Conservation (phyloP, 768 basidiomycete genomes). For the Amanita rimosa region DNA sequence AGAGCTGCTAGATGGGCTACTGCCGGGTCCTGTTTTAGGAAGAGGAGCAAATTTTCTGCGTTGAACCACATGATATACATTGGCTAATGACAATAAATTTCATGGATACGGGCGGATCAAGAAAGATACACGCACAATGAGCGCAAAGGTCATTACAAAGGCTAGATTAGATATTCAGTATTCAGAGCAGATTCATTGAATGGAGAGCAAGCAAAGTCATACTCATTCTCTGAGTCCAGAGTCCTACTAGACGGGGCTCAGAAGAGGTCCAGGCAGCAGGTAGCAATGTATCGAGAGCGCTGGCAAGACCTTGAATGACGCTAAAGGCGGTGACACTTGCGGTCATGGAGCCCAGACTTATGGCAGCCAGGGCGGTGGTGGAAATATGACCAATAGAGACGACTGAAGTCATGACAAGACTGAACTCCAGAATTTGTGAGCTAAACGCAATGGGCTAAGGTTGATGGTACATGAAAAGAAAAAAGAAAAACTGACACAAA, state of each 20-base stretch:
- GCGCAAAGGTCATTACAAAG: constrained; percentile 43
- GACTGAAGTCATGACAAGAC: constrained; percentile 74
- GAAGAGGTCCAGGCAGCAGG: constrained; percentile 92
- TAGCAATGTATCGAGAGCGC: constrained; percentile 85
- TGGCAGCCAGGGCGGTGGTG: constrained; percentile 80
- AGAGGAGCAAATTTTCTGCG: constrained; percentile 68
- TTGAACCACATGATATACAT: constrained; percentile 73
- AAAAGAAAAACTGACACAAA: constrained; percentile 42
- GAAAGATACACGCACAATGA: constrained; percentile 40
- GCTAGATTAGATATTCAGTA: constrained; percentile 21
- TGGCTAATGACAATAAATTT: constrained; percentile 24
- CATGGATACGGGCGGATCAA: constrained; percentile 12
- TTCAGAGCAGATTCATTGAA: neutral
- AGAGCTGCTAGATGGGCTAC: constrained; percentile 67
- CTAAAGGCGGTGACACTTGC: constrained; percentile 66
- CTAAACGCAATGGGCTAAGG: constrained; percentile 21
- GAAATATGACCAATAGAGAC: constrained; percentile 87
- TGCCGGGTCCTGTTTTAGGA: constrained; percentile 69
- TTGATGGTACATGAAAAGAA: neutral
- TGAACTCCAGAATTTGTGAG: constrained; percentile 77
- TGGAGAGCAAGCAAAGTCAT: constrained; percentile 15
- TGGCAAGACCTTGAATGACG: constrained; percentile 72
- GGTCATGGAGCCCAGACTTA: constrained; percentile 65
- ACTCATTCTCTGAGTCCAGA: constrained; percentile 90
- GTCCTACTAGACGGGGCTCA: constrained; percentile 73